Evolutionary conservation across 352 stramenopile species (phyloP).

Genomic region (Globisporangium barbulae): DNA sequence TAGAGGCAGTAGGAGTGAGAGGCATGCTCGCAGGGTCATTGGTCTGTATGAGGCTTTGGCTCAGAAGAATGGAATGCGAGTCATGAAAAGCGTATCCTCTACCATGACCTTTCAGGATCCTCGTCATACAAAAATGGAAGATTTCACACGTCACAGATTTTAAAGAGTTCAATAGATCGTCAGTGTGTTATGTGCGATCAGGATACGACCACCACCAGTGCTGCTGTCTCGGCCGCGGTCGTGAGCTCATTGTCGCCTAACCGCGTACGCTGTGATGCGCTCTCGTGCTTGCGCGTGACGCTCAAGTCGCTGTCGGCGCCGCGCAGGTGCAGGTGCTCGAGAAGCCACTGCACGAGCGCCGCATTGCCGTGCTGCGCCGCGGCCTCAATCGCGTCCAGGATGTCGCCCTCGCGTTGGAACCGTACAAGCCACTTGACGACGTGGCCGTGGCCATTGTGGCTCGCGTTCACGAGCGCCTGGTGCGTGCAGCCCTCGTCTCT

Average conservation of each 20-base stretch:
- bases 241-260: neutral
- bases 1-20: neutral
- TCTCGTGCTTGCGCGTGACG: neutral
- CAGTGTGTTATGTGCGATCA: neutral
- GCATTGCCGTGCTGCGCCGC: constrained; percentile 17
- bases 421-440: constrained; percentile 52
- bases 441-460: constrained; percentile 38
- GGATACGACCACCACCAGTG: neutral
- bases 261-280: neutral
- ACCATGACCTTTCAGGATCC: neutral
- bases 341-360: constrained; percentile 20
- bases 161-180: neutral
- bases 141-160: constrained; percentile 1
- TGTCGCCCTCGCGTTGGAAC: constrained; percentile 32
- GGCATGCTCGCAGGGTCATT: neutral
- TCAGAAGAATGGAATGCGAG: neutral
- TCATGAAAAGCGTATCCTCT: neutral
- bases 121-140: neutral
- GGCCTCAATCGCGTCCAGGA: constrained; percentile 23
- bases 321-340: constrained; percentile 19
- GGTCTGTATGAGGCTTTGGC: neutral
- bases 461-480: constrained; percentile 55
- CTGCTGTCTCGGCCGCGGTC: neutral
- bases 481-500: constrained; percentile 56
- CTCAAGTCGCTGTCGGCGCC: constrained; percentile 6